Percentiles rank a stretch among this genome's conserved stretches.
Evolutionary conservation across 2,329 filamentous ascomycete species (phyloP).

Genomic region (Xylariaceae sp.): DNA sequence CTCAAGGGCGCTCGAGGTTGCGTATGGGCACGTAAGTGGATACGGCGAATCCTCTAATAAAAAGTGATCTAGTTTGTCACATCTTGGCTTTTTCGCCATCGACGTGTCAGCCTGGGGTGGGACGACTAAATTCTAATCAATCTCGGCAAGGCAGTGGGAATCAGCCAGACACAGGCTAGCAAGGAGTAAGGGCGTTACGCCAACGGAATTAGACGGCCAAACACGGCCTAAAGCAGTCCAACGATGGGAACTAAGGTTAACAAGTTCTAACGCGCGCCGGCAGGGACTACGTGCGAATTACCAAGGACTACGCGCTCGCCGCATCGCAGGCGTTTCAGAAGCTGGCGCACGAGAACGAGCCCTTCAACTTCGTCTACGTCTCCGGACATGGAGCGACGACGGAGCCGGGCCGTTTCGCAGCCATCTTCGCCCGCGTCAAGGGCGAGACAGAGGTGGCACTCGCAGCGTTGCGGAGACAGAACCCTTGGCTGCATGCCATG

Average conservation of each 20-base stretch:
- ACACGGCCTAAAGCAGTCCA: too few species aligned
- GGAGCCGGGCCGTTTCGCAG: constrained; percentile 48
- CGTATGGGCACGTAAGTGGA: constrained; percentile 56
- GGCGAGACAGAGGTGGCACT: constrained; percentile 59
- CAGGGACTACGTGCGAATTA: constrained; percentile 62
- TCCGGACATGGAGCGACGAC: constrained; percentile 60
- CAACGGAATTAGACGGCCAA: too few species aligned
- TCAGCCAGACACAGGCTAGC: constrained; percentile 53
- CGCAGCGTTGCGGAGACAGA: constrained; percentile 42
- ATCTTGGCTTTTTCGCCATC: too few species aligned
- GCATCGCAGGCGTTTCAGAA: constrained; percentile 38
- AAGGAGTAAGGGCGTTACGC: constrained; percentile 43
- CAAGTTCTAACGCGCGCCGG: not conserved
- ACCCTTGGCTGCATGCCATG: constrained; percentile 46
- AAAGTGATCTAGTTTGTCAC: not conserved
- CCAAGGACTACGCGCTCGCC: constrained; percentile 58
- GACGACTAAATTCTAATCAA: too few species aligned
- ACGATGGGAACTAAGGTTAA: too few species aligned
- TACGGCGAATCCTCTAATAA: not conserved
- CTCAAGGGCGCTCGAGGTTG: constrained; percentile 61
- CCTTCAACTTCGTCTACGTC: constrained; percentile 67
- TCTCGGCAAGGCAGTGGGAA: constrained; percentile 41
- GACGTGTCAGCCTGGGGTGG: too few species aligned
- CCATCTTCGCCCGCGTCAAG: constrained; percentile 59
- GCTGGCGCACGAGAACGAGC: constrained; percentile 33